Evolutionary conservation across 2,329 filamentous ascomycete species (phyloP).

Genomic region (Exophiala phaeomuriformis): DNA sequence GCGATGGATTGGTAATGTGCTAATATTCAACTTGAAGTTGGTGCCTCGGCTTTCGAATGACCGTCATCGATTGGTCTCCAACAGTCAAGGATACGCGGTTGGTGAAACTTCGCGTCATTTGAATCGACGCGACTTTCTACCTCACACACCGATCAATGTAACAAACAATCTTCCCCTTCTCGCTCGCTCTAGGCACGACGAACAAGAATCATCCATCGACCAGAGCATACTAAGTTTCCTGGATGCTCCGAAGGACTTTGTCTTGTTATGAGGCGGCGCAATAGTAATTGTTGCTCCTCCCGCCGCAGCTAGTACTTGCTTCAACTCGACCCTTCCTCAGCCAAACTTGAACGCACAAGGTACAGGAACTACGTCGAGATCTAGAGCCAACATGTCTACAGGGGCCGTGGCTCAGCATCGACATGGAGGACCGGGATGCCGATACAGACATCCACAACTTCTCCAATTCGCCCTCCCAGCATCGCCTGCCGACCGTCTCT

Average conservation of each 20-base stretch:
- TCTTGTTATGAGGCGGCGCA: too few relatives aligned
- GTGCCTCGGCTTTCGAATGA: background rate
- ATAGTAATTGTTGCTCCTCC: background rate
- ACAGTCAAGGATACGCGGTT: background rate
- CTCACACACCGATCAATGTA: background rate
- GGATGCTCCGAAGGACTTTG: too few relatives aligned
- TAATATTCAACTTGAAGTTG: too few relatives aligned
- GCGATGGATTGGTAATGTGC: too few relatives aligned
- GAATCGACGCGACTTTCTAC: background rate
- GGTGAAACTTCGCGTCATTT: background rate
- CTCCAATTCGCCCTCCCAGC: slow-evolving; percentile 27
- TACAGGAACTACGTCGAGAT: too few relatives aligned
- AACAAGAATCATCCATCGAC: too few relatives aligned
- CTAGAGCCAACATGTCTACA: slow-evolving; percentile 8
- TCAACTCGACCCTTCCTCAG: background rate
- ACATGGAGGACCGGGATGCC: slow-evolving; percentile 47
- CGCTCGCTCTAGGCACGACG: too few relatives aligned
- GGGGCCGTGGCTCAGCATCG: slow-evolving; percentile 28
- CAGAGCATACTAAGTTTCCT: too few relatives aligned
- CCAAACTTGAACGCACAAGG: background rate
- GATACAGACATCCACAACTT: slow-evolving; percentile 58
- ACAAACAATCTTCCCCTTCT: background rate
- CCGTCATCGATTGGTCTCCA: background rate
- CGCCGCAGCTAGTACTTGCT: background rate
- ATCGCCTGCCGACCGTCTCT: slow-evolving; percentile 69